Conservation (phyloP, 169 alveolate genomes). For the Eimeria necatrix region DNA sequence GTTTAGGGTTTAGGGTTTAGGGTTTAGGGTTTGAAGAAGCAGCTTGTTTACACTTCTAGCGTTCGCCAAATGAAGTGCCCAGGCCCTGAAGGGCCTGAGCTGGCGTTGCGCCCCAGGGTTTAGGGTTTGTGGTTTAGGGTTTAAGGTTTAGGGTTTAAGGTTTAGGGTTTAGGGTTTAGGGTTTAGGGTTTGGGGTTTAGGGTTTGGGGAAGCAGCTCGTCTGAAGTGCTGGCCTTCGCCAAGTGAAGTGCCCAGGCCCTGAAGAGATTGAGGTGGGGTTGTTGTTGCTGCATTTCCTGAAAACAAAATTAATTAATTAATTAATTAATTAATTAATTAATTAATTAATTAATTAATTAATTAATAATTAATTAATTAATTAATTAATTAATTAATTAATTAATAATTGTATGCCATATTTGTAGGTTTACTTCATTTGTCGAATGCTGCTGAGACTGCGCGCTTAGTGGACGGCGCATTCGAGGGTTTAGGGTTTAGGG, state of each 20-base stretch:
- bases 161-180: neutral
- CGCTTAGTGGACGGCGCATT: too few species aligned
- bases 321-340: too few species aligned
- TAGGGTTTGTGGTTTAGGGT: neutral
- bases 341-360: too few species aligned
- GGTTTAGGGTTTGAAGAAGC: neutral
- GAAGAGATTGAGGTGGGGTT: neutral
- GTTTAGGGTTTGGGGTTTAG: neutral
- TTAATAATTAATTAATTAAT: too few species aligned
- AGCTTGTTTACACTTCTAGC: too few species aligned
- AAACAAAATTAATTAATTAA: too few species aligned
- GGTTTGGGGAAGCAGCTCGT: conserved; percentile 23
- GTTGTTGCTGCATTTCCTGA: neutral
- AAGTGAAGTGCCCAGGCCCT: conserved; percentile 37
- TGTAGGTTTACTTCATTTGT: too few species aligned
- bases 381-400: too few species aligned
- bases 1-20: conserved; percentile 1
- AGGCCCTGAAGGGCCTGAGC: neutral
- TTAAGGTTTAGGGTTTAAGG: neutral
- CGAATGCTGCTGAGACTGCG: too few species aligned
- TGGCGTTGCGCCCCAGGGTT: neutral
- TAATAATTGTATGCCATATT: too few species aligned
- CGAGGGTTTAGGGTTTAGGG: neutral
- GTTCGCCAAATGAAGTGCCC: too few species aligned
- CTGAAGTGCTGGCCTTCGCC: neutral